Evolutionary conservation across 1,284 basidiomycete genomes (phyloP), one percentile per base, ranked within the genome.

Genomic region (Phlebopus sp.): DNA sequence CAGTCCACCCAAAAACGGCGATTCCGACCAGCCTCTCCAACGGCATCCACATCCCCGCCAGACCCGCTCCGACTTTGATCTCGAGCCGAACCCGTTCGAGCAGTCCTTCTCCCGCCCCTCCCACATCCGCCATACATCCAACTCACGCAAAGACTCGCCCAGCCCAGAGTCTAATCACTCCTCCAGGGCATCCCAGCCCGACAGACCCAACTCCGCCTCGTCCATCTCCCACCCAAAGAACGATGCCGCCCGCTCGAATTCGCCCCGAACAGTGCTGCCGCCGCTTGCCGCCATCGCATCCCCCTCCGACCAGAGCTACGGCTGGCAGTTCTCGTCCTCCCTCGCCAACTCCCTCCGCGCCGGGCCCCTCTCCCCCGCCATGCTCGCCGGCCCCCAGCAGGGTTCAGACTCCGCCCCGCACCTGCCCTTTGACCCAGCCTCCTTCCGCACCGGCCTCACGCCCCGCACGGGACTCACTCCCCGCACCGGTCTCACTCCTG

Each of bases 31-130:
- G 13, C 53, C 25, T n/a, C 49, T 15, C 2, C 60, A 55, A 1
- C 54, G 57, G 4, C 56, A 49, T 14, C 56, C 56, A 5, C 66
- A 55, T 13, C 47, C 55, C n/a, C 61, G 63, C 44, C 74, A 75
- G 56, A 78, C 74, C 21, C 78, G 82, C 57, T 76, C 75, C 37
- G 84, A 84, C 63, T 86, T 90, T 66, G 84, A 88, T 65, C 81
- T 92, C 50, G 95, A 98, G 67, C 92, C 91, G 13, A 98, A 98
- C 65, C 95, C 95, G 0, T 98, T 97, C 63, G 95, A 98, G 65
- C 90, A 93, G 69, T 95, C 91, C 44, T 98, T 97, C 17, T 72
- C 79, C 32, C 69, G 75, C 59, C 76, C 78, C 31, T 71, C 73
- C 34, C 79, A 79, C 51, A 68, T 81, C 54, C 72, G 79, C 4